Evolutionary conservation across 2,329 filamentous ascomycete species (phyloP).

Genomic region (Verticillium zaregamsianum): DNA sequence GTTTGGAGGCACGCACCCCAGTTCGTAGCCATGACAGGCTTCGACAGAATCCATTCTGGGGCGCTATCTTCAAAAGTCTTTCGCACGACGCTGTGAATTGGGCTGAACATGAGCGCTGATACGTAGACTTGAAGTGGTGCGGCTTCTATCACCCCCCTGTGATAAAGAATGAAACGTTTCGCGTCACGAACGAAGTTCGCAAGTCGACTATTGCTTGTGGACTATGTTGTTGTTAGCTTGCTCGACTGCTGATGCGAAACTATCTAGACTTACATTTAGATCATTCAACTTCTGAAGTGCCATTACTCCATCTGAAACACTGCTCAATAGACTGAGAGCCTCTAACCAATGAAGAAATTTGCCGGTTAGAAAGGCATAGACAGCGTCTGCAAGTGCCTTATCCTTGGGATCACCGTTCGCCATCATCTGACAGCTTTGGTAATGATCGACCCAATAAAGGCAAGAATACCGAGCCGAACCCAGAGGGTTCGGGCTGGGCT

Average conservation of each 20-base stretch:
- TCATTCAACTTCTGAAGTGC: conserved; percentile 13
- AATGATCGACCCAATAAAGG: conserved; percentile 17
- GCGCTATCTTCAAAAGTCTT: conserved; percentile 11
- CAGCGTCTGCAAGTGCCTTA: conserved; percentile 19
- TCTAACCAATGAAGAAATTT: conserved; percentile 40
- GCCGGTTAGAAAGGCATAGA: conserved; percentile 26
- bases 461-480: conserved; percentile 14
- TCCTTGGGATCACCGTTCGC: background rate
- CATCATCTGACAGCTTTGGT: conserved; percentile 1
- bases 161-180: conserved; percentile 22
- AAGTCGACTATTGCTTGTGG: conserved; percentile 2
- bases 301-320: conserved; percentile 17
- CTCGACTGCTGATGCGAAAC: background rate
- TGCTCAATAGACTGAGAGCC: conserved; percentile 28
- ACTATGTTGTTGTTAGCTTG: conserved; percentile 4
- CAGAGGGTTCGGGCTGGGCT: conserved; percentile 12
- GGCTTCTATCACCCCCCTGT: conserved; percentile 19
- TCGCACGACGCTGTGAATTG: conserved; percentile 15
- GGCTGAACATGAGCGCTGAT: conserved; percentile 27
- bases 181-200: conserved; percentile 17
- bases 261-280: conserved; percentile 7
- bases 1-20: conserved; percentile 8
- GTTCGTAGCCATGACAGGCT: background rate
- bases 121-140: conserved; percentile 29
- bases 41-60: conserved; percentile 11